Evolutionary conservation across 345 rosid species (phyloP).

Genomic region (Excoecaria cochinchinensis): DNA sequence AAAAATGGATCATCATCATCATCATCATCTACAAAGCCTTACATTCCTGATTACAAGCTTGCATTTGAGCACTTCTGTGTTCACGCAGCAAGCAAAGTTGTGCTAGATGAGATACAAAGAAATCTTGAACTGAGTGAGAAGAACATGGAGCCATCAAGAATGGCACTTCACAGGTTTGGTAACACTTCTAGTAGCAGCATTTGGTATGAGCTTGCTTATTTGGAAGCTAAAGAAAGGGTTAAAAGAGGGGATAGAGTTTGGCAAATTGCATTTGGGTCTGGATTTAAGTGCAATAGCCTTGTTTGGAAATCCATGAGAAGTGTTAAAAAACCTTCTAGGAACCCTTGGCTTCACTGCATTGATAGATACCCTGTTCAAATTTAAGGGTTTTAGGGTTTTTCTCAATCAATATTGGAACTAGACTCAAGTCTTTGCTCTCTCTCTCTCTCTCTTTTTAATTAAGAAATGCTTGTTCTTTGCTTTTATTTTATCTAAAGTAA

Average conservation of each 20-base stretch:
- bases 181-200: constrained; percentile 92
- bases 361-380: constrained; percentile 58
- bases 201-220: constrained; percentile 85
- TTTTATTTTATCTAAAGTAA: not conserved
- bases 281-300: constrained; percentile 91
- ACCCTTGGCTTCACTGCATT: constrained; percentile 75
- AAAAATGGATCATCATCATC: constrained; percentile 21
- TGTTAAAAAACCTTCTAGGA: constrained; percentile 55
- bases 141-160: constrained; percentile 84
- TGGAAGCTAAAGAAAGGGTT: constrained; percentile 85
- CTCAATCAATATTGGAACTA: not conserved
- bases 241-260: constrained; percentile 77
- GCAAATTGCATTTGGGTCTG: constrained; percentile 88
- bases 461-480: not conserved
- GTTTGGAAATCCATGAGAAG: constrained; percentile 80
- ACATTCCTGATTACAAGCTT: constrained; percentile 92
- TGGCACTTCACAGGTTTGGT: constrained; percentile 84
- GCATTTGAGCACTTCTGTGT: constrained; percentile 95
- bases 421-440: not conserved
- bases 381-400: not conserved
- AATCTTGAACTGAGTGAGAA: constrained; percentile 74
- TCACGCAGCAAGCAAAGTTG: constrained; percentile 78
- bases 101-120: constrained; percentile 81
- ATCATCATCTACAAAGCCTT: constrained; percentile 51
- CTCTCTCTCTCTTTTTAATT: not conserved